These are phyloP conservation scores for Leccinum pellstonianum DNA, from an alignment of 768 basidiomycete species.

Conservation along the genomic window DNA sequence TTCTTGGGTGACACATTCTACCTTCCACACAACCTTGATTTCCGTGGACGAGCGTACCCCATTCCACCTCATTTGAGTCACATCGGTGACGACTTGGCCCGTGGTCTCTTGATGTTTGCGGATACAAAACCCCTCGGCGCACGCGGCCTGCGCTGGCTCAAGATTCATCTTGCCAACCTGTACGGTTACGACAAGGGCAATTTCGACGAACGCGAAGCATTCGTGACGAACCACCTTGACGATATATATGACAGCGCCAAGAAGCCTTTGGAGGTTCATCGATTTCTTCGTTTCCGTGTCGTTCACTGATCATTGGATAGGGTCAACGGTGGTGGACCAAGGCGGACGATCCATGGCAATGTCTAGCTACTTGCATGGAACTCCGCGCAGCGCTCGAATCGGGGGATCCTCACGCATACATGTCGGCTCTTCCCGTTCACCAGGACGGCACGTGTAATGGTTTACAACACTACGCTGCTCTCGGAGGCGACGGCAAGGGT, in stretches of 20 bases:
- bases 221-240: constrained; percentile 67
- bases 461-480: constrained; percentile 96
- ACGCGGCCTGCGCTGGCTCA: constrained; percentile 89
- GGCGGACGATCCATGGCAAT: constrained; percentile 98
- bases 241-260: constrained; percentile 82
- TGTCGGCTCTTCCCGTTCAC: constrained; percentile 83
- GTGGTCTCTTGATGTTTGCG: constrained; percentile 83
- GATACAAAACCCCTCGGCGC: constrained; percentile 77
- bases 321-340: constrained; percentile 84
- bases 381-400: constrained; percentile 77
- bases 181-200: constrained; percentile 93
- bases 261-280: constrained; percentile 68
- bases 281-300: background rate
- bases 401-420: constrained; percentile 53
- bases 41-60: constrained; percentile 96
- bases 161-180: constrained; percentile 91
- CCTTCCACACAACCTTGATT: constrained; percentile 95
- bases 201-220: constrained; percentile 88
- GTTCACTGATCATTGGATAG: constrained; percentile 33
- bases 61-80: constrained; percentile 95
- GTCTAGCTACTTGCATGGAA: constrained; percentile 90
- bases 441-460: constrained; percentile 99
- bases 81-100: constrained; percentile 90
- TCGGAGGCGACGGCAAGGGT: constrained; percentile 88
- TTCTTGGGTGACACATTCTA: constrained; percentile 89